Conservation (phyloP, 2,329 filamentous ascomycete species). For the Exophiala xenobiotica region DNA sequence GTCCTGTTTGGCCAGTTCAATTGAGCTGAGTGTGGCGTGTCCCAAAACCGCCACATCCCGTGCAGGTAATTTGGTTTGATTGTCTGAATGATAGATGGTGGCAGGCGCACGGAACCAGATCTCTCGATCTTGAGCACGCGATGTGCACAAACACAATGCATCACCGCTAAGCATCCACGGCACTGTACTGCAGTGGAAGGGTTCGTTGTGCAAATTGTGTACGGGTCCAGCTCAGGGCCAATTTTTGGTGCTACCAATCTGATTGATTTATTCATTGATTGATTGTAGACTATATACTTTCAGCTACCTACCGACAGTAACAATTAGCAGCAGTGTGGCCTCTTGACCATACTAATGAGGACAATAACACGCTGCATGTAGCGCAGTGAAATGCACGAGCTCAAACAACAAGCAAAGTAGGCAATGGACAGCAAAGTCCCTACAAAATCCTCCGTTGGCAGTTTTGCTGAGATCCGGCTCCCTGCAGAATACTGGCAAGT, state of each 20-base stretch:
- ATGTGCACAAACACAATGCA: too few species aligned
- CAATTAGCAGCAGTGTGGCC: background rate
- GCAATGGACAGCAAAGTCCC: too few species aligned
- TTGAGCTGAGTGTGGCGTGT: too few species aligned
- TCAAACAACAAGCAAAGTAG: background rate
- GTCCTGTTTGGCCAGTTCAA: too few species aligned
- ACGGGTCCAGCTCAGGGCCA: too few species aligned
- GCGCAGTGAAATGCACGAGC: slow-evolving; percentile 1
- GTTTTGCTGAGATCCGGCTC: too few species aligned
- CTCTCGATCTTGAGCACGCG: background rate
- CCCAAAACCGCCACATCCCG: background rate
- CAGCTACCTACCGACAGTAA: slow-evolving; percentile 7
- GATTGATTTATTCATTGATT: slow-evolving; percentile 11
- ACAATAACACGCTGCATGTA: background rate
- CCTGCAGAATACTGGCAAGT: background rate
- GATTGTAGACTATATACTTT: slow-evolving; percentile 9
- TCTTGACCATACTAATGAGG: background rate
- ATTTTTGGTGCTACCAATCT: too few species aligned
- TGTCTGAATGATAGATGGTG: background rate
- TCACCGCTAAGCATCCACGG: too few species aligned
- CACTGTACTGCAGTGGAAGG: too few species aligned
- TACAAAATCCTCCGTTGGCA: too few species aligned
- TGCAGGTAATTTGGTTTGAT: background rate
- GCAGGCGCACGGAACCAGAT: background rate
- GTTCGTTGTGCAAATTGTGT: too few species aligned